Conservation (phyloP, 768 basidiomycete species). For the Kwoniella dendrophila region DNA sequence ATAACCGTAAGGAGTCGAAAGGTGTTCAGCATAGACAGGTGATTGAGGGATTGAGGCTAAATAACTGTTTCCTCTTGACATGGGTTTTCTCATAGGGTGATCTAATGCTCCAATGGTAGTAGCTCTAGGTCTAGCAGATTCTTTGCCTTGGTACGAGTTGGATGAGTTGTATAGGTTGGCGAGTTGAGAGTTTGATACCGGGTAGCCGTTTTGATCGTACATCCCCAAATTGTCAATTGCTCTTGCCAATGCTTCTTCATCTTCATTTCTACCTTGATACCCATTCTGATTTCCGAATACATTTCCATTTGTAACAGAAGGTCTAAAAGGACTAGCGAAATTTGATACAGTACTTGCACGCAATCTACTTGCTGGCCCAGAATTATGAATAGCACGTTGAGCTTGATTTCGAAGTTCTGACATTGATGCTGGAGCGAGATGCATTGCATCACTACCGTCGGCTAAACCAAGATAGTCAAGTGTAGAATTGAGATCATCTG, state of each 20-base stretch:
- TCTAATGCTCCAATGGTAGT: conserved; percentile 55
- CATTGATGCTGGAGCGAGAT: conserved; percentile 70
- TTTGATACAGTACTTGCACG: conserved; percentile 91
- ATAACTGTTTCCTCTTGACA: conserved; percentile 22
- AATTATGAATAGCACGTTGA: conserved; percentile 84
- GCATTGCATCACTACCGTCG: conserved; percentile 58
- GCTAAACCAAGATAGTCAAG: conserved; percentile 96
- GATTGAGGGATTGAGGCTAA: conserved; percentile 46
- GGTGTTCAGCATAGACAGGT: conserved; percentile 31
- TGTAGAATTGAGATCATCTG: conserved; percentile 82
- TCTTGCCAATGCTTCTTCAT: conserved; percentile 27
- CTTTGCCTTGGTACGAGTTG: conserved; percentile 24
- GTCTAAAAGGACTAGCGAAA: conserved; percentile 70
- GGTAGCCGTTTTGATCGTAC: conserved; percentile 32
- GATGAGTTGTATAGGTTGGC: conserved; percentile 13
- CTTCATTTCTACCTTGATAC: conserved; percentile 13
- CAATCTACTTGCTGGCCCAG: conserved; percentile 72
- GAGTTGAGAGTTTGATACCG: conserved; percentile 13
- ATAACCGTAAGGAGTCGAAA: conserved; percentile 29
- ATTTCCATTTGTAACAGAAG: conserved; percentile 61
- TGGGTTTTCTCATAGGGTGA: conserved; percentile 30
- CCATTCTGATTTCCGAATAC: conserved; percentile 56
- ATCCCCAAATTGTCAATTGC: conserved; percentile 38
- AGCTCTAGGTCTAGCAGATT: conserved; percentile 51
- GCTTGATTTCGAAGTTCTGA: conserved; percentile 86